Base-by-base conservation (phyloP, 768 basidiomycete genomes). In the Trametes villosa region DNA sequence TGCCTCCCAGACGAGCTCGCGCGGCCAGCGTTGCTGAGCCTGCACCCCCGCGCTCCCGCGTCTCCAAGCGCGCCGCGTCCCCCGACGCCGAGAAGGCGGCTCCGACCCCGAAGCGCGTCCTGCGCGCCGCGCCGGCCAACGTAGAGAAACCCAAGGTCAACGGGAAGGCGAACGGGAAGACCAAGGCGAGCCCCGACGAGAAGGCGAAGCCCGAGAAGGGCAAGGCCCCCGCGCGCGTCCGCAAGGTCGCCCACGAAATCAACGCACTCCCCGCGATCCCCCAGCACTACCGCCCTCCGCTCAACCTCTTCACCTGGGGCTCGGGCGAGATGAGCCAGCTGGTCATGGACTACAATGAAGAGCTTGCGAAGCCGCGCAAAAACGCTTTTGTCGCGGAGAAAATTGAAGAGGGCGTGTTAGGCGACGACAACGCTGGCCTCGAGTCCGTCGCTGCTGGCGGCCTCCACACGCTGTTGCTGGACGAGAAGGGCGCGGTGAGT, bases 251-350 rank as follows among this genome's bases (percentile, higher is more conserved):
- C 12, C 61, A 52, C 26, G 55, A 38, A 18, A 47, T 88, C 68
- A 90, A 88, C 65, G 77, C 84, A 9, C 78, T 93, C 4, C 91
- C 89, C 17, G 74, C 77, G 8, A 80, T 86, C 29, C 83, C 84
- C 9, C 69, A 77, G 47, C 82, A 83, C 57, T 67, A 77, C 45
- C 82, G 86, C 44, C 94, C 93, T 20, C 80, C 87, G 33, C 81
- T 85, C 15, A 81, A 88, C 41, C 79, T 95, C 18, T 96, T 95
- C 64, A 88, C 84, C 9, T 98, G 92, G 85, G 96, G 96, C 8
- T 87, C 89, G 12, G 95, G 94, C 27, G 95, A 96, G 74, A 94
- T 94, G 77, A 96, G 95, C 30, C 96, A 98, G 74, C 90, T 97
- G 68, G 97, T 96, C 31, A 84, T 96, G 79, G 85, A 87, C 64